Percentiles rank a stretch among this genome's conserved stretches.
These are phyloP conservation scores for Dictyophora rubrovolvata DNA, from an alignment of 768 basidiomycete genomes.

Conservation along the genomic window DNA sequence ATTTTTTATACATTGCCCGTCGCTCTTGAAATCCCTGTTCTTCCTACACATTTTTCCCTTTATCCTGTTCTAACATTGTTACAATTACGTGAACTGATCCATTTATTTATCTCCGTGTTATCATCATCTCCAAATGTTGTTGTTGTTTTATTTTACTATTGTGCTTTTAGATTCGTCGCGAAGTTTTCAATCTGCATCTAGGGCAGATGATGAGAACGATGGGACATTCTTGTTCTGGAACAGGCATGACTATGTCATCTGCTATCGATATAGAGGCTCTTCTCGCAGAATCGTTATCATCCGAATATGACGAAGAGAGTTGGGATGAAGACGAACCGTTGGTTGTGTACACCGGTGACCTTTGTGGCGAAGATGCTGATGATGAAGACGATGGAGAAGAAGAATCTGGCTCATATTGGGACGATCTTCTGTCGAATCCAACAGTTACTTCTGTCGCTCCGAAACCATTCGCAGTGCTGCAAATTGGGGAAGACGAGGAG, in stretches of 20 bases:
- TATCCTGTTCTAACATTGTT: not conserved
- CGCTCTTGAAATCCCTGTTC: not conserved
- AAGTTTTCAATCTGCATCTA: not conserved
- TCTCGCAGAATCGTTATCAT: not conserved
- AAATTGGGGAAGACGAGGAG: not conserved
- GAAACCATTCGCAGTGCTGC: not conserved
- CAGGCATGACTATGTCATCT: not conserved
- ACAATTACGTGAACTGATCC: too few species aligned
- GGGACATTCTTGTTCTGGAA: not conserved
- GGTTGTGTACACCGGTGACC: not conserved
- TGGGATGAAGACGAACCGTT: not conserved
- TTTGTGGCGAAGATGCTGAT: not conserved
- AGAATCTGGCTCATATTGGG: not conserved
- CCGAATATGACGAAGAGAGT: not conserved
- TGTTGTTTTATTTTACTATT: not conserved
- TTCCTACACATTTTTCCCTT: not conserved
- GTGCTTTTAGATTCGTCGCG: slow-evolving; percentile 1
- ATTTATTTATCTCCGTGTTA: too few species aligned
- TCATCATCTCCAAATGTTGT: not conserved
- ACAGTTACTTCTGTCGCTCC: not conserved
- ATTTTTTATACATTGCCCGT: not conserved
- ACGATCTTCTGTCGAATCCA: not conserved
- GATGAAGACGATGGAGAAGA: not conserved
- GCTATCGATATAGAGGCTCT: not conserved
- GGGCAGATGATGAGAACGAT: slow-evolving; percentile 2